Evolutionary conservation across 352 stramenopile species (phyloP).

Genomic region (Pythium myriotylum): DNA sequence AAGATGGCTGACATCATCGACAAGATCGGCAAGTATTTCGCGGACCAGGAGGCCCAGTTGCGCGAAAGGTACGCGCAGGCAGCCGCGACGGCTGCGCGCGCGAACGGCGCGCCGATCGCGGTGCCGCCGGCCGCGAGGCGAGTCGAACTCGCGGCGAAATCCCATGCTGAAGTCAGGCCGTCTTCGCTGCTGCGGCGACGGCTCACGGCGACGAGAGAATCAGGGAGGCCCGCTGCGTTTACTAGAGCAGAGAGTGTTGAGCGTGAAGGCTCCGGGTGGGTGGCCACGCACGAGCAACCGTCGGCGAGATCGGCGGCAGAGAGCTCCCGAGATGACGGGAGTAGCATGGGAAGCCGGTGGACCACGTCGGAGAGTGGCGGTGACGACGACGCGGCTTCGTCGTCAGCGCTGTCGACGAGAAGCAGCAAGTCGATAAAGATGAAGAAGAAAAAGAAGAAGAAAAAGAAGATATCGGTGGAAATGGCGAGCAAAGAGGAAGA

Average conservation of each 20-base stretch:
- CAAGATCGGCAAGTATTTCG: conserved; percentile 74
- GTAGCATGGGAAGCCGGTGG: neutral
- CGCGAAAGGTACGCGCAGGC: conserved; percentile 37
- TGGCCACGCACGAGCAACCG: too few relatives aligned
- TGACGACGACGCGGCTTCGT: too few relatives aligned
- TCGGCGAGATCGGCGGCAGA: too few relatives aligned
- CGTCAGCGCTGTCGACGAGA: too few relatives aligned
- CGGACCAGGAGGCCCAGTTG: conserved; percentile 59
- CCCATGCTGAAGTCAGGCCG: neutral
- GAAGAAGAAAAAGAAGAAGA: conserved; percentile 7
- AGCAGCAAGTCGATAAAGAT: too few relatives aligned
- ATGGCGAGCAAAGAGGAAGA: neutral
- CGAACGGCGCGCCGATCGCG: conserved; percentile 2
- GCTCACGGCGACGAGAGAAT: conserved; percentile 20
- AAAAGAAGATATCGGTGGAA: neutral
- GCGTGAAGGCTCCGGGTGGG: too few relatives aligned
- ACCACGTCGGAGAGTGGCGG: neutral
- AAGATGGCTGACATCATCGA: conserved; percentile 63
- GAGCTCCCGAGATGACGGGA: too few relatives aligned
- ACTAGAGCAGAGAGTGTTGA: too few relatives aligned
- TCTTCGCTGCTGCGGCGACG: conserved; percentile 31
- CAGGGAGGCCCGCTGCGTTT: too few relatives aligned
- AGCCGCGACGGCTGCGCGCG: neutral
- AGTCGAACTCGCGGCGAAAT: conserved; percentile 8
- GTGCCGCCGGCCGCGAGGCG: conserved; percentile 15